Base-by-base conservation (phyloP, 2,329 filamentous ascomycete genomes). In the Epichloe glyceriae region DNA sequence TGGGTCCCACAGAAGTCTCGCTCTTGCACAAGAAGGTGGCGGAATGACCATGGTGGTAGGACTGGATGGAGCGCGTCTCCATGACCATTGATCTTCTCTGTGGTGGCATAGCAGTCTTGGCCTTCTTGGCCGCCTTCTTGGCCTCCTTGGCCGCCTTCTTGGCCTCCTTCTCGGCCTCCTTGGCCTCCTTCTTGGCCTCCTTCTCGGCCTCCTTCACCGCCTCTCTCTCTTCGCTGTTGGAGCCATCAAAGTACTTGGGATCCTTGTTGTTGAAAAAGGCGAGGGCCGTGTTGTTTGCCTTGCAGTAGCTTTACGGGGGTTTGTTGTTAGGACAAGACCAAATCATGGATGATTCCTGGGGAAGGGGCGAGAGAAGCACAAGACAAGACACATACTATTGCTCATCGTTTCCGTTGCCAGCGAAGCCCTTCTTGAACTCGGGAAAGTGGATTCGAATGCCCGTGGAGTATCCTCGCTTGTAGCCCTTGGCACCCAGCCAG, bases 391-490 rank as follows among this genome's bases (percentile, higher is more conserved):
- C 50, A 8, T 45, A 51, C 50, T 45, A 51, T 5, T 22, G 4
- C 5, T 26, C 10, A 11, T 34, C n/a, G 20, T 51, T 34, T 33
- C 42, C 40, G 11, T 40, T 44, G n/a, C 34, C 50, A 2, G 22
- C 5, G 20, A 34, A 48, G 4, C 40, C 50, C 14, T 39, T 7
- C 5, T 12, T 5, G 39, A 52, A 52, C 14, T 49, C 42, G 17
- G 47, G 22, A 11, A 41, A 52, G 38, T 46, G 50, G 17, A 52
- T 49, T 17, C 42, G 35, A 11, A 52, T 49, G 35, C 35, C 50
- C 5, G 50, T 52, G 12, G 50, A 6, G 15, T 41, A 42, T 2
- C 41, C 34, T 2, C 3, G 4, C 8, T 6, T 10, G 19, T 35
- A 42, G 17, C 42, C 47, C 6, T 49, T 4, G 6, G 11, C 7